phyloP scores from a whole-genome alignment of 208 protist genomes.

The Sergeia podlipaevii region DNA sequence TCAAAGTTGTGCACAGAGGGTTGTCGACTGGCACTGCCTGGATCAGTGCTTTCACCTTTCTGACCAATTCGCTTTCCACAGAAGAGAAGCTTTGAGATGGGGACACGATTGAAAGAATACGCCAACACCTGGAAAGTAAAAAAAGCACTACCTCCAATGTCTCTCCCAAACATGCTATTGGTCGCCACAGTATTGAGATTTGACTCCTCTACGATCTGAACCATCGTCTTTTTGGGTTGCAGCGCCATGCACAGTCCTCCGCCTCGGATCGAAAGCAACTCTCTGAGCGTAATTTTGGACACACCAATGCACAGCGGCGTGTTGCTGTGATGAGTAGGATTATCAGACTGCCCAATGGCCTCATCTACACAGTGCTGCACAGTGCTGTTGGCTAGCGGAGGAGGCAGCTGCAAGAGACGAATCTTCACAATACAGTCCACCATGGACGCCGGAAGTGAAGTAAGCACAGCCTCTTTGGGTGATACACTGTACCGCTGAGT shows the following conservation, averaged over 20 bases:
- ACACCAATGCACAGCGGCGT: slow-evolving; percentile 77
- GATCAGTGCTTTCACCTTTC: background rate
- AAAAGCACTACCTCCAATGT: slow-evolving; percentile 64
- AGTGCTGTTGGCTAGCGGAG: slow-evolving; percentile 15
- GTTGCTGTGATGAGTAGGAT: too few relatives aligned
- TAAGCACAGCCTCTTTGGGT: slow-evolving; percentile 50
- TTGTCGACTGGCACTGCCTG: slow-evolving; percentile 9
- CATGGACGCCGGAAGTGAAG: slow-evolving; percentile 52
- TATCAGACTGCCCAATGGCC: background rate
- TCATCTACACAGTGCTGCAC: slow-evolving; percentile 8
- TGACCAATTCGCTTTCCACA: slow-evolving; percentile 12
- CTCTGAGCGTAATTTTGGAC: slow-evolving; percentile 65
- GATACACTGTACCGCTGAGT: slow-evolving; percentile 46
- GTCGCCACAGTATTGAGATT: slow-evolving; percentile 68
- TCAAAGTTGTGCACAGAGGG: background rate
- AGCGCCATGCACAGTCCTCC: slow-evolving; percentile 70
- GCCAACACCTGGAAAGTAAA: slow-evolving; percentile 65
- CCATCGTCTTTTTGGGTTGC: slow-evolving; percentile 60
- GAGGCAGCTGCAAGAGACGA: slow-evolving; percentile 72
- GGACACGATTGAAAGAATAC: slow-evolving; percentile 55
- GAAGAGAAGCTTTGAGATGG: slow-evolving; percentile 30
- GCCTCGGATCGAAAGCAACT: slow-evolving; percentile 50
- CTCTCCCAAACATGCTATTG: slow-evolving; percentile 71
- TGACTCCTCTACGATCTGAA: slow-evolving; percentile 45
- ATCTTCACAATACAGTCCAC: slow-evolving; percentile 70